Evolutionary conservation across 768 basidiomycete species (phyloP).

Genomic region (Symmetrospora coprosmae): DNA sequence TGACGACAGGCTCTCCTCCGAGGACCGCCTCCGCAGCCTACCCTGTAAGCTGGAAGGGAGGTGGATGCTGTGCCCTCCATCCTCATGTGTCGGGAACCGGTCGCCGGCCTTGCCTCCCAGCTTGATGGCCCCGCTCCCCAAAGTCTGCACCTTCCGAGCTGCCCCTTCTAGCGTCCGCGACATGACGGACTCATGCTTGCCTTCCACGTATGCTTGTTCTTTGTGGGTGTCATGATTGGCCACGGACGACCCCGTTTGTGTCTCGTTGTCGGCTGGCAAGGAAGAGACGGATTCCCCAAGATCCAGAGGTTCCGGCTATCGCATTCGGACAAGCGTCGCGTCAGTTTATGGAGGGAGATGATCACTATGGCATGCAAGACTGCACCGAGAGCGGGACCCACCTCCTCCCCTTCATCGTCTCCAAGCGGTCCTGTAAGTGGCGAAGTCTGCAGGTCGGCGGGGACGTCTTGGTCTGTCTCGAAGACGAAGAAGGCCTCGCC

Average conservation of each 20-base stretch:
- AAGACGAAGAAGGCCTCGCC: constrained; percentile 99
- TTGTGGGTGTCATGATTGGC: too few species aligned
- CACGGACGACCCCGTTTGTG: too few species aligned
- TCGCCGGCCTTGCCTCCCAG: too few species aligned
- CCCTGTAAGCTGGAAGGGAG: too few species aligned
- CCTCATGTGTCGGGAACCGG: too few species aligned
- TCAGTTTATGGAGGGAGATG: neutral
- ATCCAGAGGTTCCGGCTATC: constrained; percentile 11
- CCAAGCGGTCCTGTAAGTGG: constrained; percentile 50
- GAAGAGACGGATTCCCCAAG: constrained; percentile 2
- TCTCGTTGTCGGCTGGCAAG: neutral
- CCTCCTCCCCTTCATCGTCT: constrained; percentile 30
- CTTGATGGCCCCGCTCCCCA: too few species aligned
- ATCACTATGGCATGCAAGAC: neutral
- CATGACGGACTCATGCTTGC: neutral
- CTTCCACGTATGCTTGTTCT: neutral
- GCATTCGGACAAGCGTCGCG: neutral
- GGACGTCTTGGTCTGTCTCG: constrained; percentile 88
- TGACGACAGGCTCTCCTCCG: too few species aligned
- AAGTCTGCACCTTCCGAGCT: neutral
- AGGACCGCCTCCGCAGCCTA: too few species aligned
- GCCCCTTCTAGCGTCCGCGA: neutral
- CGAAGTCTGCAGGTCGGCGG: constrained; percentile 81
- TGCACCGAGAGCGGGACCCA: neutral
- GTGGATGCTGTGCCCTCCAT: too few species aligned